Evolutionary conservation across 495 filamentous ascomycete species (phyloP).

Genomic region (Podospora comata): DNA sequence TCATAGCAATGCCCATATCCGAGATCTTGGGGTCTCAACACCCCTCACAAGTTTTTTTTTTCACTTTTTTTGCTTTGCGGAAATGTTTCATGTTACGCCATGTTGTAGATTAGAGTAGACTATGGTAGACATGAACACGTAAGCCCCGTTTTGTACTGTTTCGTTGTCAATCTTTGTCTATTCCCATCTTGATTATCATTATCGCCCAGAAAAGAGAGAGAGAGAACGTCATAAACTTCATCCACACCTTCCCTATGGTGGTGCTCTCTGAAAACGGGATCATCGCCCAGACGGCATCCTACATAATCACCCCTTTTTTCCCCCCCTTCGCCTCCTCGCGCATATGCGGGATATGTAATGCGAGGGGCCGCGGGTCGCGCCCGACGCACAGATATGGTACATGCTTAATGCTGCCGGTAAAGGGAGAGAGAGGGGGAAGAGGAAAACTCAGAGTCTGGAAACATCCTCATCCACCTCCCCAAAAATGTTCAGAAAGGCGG

Average conservation of each 20-base stretch:
- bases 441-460: constrained; percentile 21
- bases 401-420: neutral
- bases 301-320: neutral
- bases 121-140: neutral
- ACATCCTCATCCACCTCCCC: constrained; percentile 45
- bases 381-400: neutral
- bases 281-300: neutral
- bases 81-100: neutral
- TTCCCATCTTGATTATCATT: no score
- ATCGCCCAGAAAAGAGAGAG: neutral
- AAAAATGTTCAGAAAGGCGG: constrained; percentile 76
- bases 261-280: neutral
- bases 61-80: neutral
- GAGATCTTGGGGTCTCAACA: neutral
- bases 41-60: neutral
- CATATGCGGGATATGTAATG: neutral
- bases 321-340: neutral
- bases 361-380: neutral
- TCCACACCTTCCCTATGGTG: neutral
- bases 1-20: neutral
- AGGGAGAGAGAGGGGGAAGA: neutral
- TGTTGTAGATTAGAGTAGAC: neutral
- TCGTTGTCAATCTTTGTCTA: neutral
- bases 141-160: neutral
- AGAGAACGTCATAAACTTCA: neutral